Percentiles rank a stretch among this genome's conserved stretches.
phyloP scores from a whole-genome alignment of 257 asterid species.

The Gynochthodes officinalis region DNA sequence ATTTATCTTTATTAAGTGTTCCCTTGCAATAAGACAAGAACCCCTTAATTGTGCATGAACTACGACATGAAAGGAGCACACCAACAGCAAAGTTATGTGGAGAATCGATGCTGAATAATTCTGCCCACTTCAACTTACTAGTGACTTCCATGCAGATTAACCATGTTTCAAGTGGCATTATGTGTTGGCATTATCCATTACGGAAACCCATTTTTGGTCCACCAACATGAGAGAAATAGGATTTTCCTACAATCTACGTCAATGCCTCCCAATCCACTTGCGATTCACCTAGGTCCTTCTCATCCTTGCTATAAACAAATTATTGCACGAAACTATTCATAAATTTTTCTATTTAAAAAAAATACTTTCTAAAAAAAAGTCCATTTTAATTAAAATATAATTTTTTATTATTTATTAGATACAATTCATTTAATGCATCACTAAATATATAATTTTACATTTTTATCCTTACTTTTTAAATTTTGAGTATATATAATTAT shows the following conservation, averaged over 20 bases:
- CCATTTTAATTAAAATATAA: too few relatives aligned
- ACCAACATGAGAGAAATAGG: neutral
- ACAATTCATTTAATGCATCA: too few relatives aligned
- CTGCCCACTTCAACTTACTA: constrained; percentile 35
- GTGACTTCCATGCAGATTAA: constrained; percentile 51
- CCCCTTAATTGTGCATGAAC: neutral
- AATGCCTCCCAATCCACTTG: neutral
- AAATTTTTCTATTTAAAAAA: neutral
- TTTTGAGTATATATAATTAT: too few relatives aligned
- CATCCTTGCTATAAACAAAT: neutral
- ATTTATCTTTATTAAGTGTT: constrained; percentile 14
- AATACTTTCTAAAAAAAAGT: too few relatives aligned
- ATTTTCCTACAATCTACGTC: neutral
- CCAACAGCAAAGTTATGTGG: constrained; percentile 16
- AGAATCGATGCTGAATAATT: constrained; percentile 34
- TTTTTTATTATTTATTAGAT: too few relatives aligned
- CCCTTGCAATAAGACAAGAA: constrained; percentile 17
- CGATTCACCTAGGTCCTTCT: neutral
- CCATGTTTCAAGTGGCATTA: constrained; percentile 26
- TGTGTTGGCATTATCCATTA: constrained; percentile 28
- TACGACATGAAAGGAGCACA: neutral
- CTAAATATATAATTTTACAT: too few relatives aligned
- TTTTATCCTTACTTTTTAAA: too few relatives aligned
- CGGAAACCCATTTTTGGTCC: constrained; percentile 1
- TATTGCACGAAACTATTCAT: too few relatives aligned